Evolutionary conservation across 169 alveolate genomes (phyloP).

Genomic region (Plasmodium vivax): DNA sequence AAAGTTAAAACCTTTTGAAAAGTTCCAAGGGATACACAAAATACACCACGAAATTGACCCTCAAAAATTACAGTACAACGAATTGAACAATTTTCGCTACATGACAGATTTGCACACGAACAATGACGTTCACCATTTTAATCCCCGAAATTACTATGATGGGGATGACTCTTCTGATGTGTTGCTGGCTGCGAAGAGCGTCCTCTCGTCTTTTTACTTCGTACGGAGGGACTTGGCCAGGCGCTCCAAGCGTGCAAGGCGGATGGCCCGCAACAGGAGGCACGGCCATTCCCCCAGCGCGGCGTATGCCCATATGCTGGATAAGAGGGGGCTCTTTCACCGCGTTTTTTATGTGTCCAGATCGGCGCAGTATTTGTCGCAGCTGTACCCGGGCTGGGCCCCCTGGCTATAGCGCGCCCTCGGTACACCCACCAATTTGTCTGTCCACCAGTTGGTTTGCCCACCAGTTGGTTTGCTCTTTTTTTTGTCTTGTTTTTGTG

Average conservation of each 20-base stretch:
- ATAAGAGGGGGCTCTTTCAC: neutral
- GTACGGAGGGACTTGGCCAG: neutral
- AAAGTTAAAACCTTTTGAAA: neutral
- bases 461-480: neutral
- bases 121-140: slow-evolving; percentile 4
- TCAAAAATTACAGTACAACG: neutral
- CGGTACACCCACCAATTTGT: neutral
- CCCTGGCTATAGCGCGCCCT: slow-evolving; percentile 11
- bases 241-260: neutral
- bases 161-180: neutral
- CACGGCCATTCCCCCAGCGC: too few relatives aligned
- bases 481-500: neutral
- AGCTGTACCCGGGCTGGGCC: neutral
- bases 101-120: slow-evolving; percentile 1
- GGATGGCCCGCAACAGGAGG: too few relatives aligned
- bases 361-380: slow-evolving; percentile 13
- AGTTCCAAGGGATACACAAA: neutral
- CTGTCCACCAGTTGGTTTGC: neutral
- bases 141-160: neutral
- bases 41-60: neutral
- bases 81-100: neutral
- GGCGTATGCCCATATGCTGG: neutral
- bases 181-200: neutral
- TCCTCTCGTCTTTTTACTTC: neutral
- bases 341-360: neutral